Percentiles rank a stretch among this genome's conserved stretches.
Conservation (phyloP, 2,329 filamentous ascomycete genomes). For the Aschersonia sp. region DNA sequence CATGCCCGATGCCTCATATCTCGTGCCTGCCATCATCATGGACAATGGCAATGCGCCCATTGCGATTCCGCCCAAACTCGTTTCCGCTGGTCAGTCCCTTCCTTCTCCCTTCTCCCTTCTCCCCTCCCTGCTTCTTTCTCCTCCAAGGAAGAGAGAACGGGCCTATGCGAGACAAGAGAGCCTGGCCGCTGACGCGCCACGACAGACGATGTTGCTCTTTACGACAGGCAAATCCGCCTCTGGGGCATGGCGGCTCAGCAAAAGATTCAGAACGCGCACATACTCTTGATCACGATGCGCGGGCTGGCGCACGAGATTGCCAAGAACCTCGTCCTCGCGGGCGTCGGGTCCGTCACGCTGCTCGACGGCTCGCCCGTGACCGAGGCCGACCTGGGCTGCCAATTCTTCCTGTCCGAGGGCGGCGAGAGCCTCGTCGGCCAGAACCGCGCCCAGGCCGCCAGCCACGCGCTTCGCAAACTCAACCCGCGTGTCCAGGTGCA, state of each 20-base stretch:
- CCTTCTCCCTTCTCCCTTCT: not conserved
- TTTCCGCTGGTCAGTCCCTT: slow-evolving; percentile 18
- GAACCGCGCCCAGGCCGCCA: slow-evolving; percentile 73
- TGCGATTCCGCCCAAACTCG: slow-evolving; percentile 9
- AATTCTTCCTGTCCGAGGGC: slow-evolving; percentile 61
- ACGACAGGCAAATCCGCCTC: slow-evolving; percentile 91
- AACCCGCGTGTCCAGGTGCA: slow-evolving; percentile 77
- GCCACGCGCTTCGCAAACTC: slow-evolving; percentile 63
- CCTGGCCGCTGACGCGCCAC: not conserved
- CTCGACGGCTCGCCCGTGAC: slow-evolving; percentile 64
- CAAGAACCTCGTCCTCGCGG: slow-evolving; percentile 92
- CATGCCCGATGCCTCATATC: slow-evolving; percentile 12
- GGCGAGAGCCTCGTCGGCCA: slow-evolving; percentile 53
- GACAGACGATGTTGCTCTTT: slow-evolving; percentile 86
- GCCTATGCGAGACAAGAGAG: not conserved
- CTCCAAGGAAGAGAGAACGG: not conserved
- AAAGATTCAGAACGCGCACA: slow-evolving; percentile 75
- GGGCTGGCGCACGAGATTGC: slow-evolving; percentile 87
- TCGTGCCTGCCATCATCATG: slow-evolving; percentile 17
- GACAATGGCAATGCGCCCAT: slow-evolving; percentile 11
- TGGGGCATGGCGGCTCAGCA: slow-evolving; percentile 96
- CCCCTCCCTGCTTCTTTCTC: not conserved
- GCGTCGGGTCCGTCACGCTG: slow-evolving; percentile 80
- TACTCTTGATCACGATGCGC: slow-evolving; percentile 78
- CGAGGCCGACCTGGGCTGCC: slow-evolving; percentile 65